A percentile compares a stretch with the other conserved stretches of the same genome.
Conservation (phyloP, 2,329 filamentous ascomycete species). For the Trichophyton equinum region DNA sequence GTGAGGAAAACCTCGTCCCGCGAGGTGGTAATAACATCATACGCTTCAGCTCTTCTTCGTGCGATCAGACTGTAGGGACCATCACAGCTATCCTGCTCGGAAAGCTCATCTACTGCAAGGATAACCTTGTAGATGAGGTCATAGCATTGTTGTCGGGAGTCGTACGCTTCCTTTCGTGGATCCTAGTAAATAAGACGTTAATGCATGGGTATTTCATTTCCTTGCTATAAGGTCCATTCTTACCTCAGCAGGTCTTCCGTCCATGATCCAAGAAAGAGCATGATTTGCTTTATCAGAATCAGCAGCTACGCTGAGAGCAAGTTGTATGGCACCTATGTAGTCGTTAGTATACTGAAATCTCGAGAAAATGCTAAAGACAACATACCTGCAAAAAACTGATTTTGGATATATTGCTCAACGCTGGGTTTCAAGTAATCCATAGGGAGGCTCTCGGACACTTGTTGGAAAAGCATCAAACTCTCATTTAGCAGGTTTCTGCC, state of each 20-base stretch:
- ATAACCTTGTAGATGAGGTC: conserved; percentile 76
- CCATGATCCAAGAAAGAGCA: conserved; percentile 75
- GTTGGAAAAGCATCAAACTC: conserved; percentile 74
- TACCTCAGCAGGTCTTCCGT: conserved; percentile 55
- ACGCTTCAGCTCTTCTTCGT: conserved; percentile 75
- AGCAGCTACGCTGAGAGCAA: conserved; percentile 70
- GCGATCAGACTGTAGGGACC: conserved; percentile 63
- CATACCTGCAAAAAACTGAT: conserved; percentile 73
- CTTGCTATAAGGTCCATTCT: conserved; percentile 6
- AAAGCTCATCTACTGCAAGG: conserved; percentile 59
- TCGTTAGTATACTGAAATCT: conserved; percentile 4
- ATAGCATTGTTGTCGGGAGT: conserved; percentile 67
- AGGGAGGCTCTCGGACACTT: conserved; percentile 72
- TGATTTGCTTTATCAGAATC: conserved; percentile 79
- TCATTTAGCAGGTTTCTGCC: conserved; percentile 74
- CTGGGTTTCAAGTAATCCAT: conserved; percentile 68
- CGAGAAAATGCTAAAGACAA: conserved; percentile 13
- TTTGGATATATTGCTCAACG: conserved; percentile 62
- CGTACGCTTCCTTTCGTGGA: conserved; percentile 53
- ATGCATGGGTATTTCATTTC: background rate
- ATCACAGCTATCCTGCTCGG: conserved; percentile 60
- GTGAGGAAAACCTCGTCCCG: conserved; percentile 91
- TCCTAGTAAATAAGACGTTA: conserved; percentile 38
- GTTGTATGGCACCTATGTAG: conserved; percentile 58
- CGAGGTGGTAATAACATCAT: conserved; percentile 76